Base-by-base conservation (phyloP, 352 stramenopile genomes). In the Globisporangium iwayamae region DNA sequence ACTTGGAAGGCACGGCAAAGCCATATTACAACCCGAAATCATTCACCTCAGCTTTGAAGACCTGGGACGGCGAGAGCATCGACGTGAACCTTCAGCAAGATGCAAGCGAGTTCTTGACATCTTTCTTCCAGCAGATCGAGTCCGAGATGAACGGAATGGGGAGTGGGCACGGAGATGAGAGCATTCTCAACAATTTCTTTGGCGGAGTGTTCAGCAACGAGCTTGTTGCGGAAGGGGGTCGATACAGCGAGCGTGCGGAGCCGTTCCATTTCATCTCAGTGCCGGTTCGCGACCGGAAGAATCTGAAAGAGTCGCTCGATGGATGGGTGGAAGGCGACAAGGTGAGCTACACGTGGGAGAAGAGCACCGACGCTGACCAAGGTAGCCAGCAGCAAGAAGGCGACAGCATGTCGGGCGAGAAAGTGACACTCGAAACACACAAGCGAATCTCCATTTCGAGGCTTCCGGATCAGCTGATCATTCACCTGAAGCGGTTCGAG, bases 401-500 rank as follows among this genome's bases (percentile, higher is more conserved):
- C n/a, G 66, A 69, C 9, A 55, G 73, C 9, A 71, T 66, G 20
- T 38, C 58, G 16, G 63, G 48, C 45, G 80, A 88, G 60, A 94
- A 94, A 47, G 81, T 96, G 63, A 96, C 89, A 22, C 59, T 96
- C 13, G 86, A 94, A 46, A 97, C 92, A 0, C 79, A 92, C 68
- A 98, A 98, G 66, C 77, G 89, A 30, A 93, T 96, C 53, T 96
- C 83, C 0, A 96, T 97, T 64, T 80, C 84, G 2, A 89, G 91
- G 57, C 75, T 98, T 18, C 94, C 94, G 6, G 75, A 88, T 25
- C 85, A 95, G 56, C 71, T 98, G 30, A 92, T 98, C 39, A 92
- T 98, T 57, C 95, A 98, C 62, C 63, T 98, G 11, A 98, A 98
- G 75, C 85, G 94, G 0, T 98, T 98, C 51, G 93, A 98, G 62